Conservation (phyloP, 345 rosid genomes). For the Hibiscus mutabilis region DNA sequence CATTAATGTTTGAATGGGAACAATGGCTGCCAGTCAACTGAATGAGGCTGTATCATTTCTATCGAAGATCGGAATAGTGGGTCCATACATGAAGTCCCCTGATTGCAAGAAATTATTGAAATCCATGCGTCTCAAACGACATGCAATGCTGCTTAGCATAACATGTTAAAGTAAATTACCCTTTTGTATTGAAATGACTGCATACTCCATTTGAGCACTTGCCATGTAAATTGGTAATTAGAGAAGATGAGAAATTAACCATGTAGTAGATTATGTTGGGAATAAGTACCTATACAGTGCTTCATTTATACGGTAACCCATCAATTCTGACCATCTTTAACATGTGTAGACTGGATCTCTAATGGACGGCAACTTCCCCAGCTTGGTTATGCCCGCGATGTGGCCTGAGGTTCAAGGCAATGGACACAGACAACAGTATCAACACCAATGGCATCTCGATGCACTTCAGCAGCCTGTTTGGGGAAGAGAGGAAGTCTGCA, state of each 20-base stretch:
- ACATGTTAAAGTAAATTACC: background rate
- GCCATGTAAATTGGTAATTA: background rate
- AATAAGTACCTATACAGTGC: background rate
- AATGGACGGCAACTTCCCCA: slow-evolving; percentile 51
- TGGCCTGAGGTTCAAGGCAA: slow-evolving; percentile 59
- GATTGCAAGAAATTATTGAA: slow-evolving; percentile 9
- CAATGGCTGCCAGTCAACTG: slow-evolving; percentile 1
- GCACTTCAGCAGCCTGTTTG: slow-evolving; percentile 56
- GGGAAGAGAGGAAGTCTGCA: slow-evolving; percentile 64
- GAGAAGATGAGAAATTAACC: background rate
- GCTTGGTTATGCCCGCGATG: slow-evolving; percentile 52
- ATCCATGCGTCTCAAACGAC: background rate
- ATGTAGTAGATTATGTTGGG: background rate
- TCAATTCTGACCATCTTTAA: background rate
- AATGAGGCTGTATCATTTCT: background rate
- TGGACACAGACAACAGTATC: slow-evolving; percentile 54
- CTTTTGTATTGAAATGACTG: background rate
- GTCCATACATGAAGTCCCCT: background rate
- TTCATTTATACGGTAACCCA: background rate
- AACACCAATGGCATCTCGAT: slow-evolving; percentile 64
- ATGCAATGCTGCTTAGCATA: background rate
- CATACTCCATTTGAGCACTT: background rate
- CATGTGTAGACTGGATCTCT: slow-evolving; percentile 53
- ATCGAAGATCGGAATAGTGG: background rate
- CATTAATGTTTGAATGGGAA: background rate